Evolutionary conservation across 345 rosid genomes (phyloP).

Genomic region (Tarenaya hassleriana): DNA sequence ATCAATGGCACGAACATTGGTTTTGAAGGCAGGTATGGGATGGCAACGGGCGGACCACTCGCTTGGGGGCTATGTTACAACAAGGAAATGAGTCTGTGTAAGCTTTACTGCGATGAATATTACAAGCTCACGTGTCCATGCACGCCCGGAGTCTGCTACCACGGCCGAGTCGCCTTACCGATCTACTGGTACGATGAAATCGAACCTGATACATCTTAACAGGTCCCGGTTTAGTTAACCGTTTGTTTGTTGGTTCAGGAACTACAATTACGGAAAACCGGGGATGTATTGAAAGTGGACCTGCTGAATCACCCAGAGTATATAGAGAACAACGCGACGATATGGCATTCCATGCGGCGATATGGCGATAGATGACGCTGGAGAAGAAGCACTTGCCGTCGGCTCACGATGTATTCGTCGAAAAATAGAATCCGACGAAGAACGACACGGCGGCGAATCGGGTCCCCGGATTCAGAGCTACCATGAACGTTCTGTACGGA

Average conservation of each 20-base stretch:
- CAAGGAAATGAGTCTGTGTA: conserved; percentile 82
- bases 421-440: conserved; percentile 79
- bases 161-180: conserved; percentile 86
- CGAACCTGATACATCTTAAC: not conserved
- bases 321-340: conserved; percentile 65
- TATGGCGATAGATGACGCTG: conserved; percentile 92
- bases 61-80: conserved; percentile 92
- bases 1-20: conserved; percentile 1
- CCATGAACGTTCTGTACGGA: conserved; percentile 72
- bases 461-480: conserved; percentile 66
- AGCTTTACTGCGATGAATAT: conserved; percentile 64
- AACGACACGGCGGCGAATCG: conserved; percentile 70
- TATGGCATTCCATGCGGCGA: conserved; percentile 75
- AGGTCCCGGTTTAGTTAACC: not conserved
- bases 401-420: conserved; percentile 69
- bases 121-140: conserved; percentile 66
- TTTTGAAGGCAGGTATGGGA: conserved; percentile 78
- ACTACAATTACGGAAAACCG: conserved; percentile 81
- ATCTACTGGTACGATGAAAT: conserved; percentile 49
- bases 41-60: conserved; percentile 84
- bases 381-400: conserved; percentile 64
- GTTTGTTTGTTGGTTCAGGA: conserved; percentile 33
- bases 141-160: conserved; percentile 64
- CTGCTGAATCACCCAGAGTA: conserved; percentile 62
- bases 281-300: conserved; percentile 65